A percentile compares a stretch with the other conserved stretches of the same genome.
phyloP scores from a whole-genome alignment of 805 yeast species.

The Scheffersomyces lignosus region DNA sequence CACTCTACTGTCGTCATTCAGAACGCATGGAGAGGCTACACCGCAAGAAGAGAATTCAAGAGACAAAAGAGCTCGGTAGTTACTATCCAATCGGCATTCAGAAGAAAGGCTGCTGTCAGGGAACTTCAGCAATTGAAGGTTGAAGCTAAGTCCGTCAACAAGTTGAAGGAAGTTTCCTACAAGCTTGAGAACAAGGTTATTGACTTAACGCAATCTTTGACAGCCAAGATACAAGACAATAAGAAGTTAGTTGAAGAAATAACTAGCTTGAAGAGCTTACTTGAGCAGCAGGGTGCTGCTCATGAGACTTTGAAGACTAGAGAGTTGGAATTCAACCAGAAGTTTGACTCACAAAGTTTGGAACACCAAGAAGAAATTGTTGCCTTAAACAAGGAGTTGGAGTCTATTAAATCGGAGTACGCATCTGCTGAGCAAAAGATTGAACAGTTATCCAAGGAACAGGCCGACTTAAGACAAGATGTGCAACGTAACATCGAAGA shows the following conservation, averaged over 20 bases:
- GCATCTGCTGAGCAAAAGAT: slow-evolving; percentile 58
- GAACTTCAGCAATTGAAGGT: slow-evolving; percentile 64
- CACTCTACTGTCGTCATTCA: slow-evolving; percentile 74
- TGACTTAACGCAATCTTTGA: slow-evolving; percentile 82
- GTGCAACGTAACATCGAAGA: slow-evolving; percentile 62
- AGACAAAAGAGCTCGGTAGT: slow-evolving; percentile 56
- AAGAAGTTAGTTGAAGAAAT: slow-evolving; percentile 67
- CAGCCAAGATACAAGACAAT: slow-evolving; percentile 80
- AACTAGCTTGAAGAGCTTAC: slow-evolving; percentile 39
- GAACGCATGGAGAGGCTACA: slow-evolving; percentile 65
- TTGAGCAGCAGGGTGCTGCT: slow-evolving; percentile 54
- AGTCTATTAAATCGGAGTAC: slow-evolving; percentile 54
- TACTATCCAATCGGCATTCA: slow-evolving; percentile 70
- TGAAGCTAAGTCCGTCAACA: slow-evolving; percentile 93
- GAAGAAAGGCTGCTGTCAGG: slow-evolving; percentile 71
- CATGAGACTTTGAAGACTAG: slow-evolving; percentile 56
- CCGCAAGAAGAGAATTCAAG: slow-evolving; percentile 55
- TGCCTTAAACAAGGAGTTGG: slow-evolving; percentile 55
- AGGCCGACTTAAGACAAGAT: slow-evolving; percentile 62
- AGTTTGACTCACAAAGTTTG: slow-evolving; percentile 42
- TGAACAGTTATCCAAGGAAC: slow-evolving; percentile 59
- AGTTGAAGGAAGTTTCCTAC: slow-evolving; percentile 87
- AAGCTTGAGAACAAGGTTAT: slow-evolving; percentile 96
- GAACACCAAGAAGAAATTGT: slow-evolving; percentile 52
- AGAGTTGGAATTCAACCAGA: slow-evolving; percentile 53